Evolutionary conservation across 2,329 filamentous ascomycete species (phyloP), one percentile per base, ranked within the genome.

Genomic region (Sporothrix euskadiensis): DNA sequence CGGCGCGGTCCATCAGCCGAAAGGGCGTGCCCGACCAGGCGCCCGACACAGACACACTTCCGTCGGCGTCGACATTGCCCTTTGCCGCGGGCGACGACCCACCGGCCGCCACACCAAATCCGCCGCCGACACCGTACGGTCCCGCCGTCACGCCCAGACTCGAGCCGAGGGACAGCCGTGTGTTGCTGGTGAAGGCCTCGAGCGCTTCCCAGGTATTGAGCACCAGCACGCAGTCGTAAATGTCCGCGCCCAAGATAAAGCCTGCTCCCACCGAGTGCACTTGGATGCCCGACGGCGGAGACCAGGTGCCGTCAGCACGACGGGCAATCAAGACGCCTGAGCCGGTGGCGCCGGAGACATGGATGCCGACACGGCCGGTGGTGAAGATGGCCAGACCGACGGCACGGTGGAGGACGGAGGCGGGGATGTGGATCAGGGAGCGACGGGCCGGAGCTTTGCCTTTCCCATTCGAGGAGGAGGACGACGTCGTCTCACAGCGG

Each of bases 211-310:
- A 86, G 4, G 88, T 92, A 82, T 97, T 97, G 81, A 97, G 94
- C 52, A 97, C 91, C 32, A 94, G 89, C 5, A 97, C 92, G 77
- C 92, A 95, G 80, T 97, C 94, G 83, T 96, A 97, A 39, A 97
- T 94, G 81, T 97, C 94, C 9, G 95, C 87, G 14, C 94, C 94
- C 0, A 92, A 88, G 74, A 95, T 86, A 79, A 97, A 93, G 0
- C 94, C 94, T 0, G 93, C 87, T 2, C 92, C 92, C 0, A 93
- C 88, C 0, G 92, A 93, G 79, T 95, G 92, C 39, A 96, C 87
- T 81, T 94, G 87, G 79, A 97, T 94, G 41, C 92, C 94, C 0
- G 90, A 92, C 0, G 92, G 91, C 1, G 91, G 89, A 56, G 91
- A 93, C 92, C 92, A 94, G 1, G 82, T 83, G 2, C 88, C 89